Conservation (phyloP, 2,329 filamentous ascomycete species). For the Aureobasidium vineae region DNA sequence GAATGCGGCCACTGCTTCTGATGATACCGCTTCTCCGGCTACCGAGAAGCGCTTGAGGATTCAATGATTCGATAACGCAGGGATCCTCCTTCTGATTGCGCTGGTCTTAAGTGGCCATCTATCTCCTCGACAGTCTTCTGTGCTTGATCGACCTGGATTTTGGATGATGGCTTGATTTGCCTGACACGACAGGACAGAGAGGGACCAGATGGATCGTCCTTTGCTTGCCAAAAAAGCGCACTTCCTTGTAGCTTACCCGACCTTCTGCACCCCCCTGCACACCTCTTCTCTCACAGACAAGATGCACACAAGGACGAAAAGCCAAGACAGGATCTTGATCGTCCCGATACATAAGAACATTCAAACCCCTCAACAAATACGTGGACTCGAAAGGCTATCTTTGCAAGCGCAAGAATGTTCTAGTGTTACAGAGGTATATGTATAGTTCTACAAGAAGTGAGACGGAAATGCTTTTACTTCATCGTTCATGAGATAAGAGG, state of each 20-base stretch:
- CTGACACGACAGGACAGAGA: not conserved
- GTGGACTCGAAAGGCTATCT: too few relatives aligned
- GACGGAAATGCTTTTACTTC: not conserved
- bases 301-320: not conserved
- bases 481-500: not conserved
- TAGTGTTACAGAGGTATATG: not conserved
- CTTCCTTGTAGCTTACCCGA: not conserved
- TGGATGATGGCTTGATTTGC: not conserved
- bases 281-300: not conserved
- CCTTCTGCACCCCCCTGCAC: not conserved
- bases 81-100: not conserved
- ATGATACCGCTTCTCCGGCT: not conserved
- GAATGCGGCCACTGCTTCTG: not conserved
- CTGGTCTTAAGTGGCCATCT: fast-evolving
- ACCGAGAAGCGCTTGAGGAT: not conserved
- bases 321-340: not conserved
- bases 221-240: not conserved
- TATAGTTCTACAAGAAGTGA: slow-evolving; percentile 1
- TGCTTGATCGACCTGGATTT: not conserved
- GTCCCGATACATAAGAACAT: not conserved
- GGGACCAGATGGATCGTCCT: not conserved
- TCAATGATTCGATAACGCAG: not conserved
- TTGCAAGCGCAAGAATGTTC: too few relatives aligned
- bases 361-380: not conserved
- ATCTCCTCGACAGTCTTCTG: not conserved